Conservation (phyloP, 108 stramenopile genomes). For the Nannochloropsis gaditana region DNA sequence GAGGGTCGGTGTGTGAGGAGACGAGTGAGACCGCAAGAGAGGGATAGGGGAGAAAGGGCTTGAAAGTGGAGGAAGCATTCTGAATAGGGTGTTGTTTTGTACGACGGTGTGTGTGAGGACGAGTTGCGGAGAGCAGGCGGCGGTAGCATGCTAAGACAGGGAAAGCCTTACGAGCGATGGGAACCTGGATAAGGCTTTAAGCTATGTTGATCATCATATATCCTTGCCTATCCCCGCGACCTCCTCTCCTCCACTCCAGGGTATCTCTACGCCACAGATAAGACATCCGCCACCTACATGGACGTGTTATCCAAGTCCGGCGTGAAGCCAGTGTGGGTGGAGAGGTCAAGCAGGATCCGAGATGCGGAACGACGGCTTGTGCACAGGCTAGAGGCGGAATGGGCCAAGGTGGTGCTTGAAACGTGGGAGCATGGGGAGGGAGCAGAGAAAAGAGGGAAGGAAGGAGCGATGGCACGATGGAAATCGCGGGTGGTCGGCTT, state of each 20-base stretch:
- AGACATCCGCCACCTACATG: background rate
- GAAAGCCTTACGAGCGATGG: background rate
- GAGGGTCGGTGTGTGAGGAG: background rate
- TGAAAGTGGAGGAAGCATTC: too few relatives aligned
- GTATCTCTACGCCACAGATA: background rate
- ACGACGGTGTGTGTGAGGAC: too few relatives aligned
- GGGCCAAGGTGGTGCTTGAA: constrained; percentile 16
- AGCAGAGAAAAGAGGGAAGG: background rate
- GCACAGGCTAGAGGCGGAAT: background rate
- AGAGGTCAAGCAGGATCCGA: background rate
- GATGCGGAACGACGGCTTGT: background rate
- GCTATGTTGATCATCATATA: background rate
- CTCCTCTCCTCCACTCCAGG: background rate
- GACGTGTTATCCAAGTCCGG: background rate
- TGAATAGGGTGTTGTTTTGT: too few relatives aligned
- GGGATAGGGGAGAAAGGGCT: background rate
- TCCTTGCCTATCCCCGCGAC: background rate
- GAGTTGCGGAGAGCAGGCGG: too few relatives aligned
- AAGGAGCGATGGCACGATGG: background rate
- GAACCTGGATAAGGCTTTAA: background rate
- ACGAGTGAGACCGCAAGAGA: background rate
- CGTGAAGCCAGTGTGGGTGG: background rate
- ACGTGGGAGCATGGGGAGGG: background rate
- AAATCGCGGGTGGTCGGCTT: background rate
- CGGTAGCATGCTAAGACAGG: too few relatives aligned